Percentiles rank a stretch among this genome's conserved stretches.
Evolutionary conservation across 495 filamentous ascomycete species (phyloP).

Genomic region (Niebla homalea): DNA sequence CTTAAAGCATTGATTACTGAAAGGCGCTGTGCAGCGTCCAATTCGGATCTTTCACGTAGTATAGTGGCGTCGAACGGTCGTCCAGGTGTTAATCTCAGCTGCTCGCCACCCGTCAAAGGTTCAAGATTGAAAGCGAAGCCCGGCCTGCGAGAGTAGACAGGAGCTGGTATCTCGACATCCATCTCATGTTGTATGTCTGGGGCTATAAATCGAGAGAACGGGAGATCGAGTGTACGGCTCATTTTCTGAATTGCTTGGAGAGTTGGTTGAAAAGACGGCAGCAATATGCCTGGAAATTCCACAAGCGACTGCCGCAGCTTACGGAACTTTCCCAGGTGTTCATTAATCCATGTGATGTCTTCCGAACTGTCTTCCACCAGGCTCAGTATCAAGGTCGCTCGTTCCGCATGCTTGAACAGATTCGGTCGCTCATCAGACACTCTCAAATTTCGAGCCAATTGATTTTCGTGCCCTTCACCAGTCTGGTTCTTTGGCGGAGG

Average conservation of each 20-base stretch:
- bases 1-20: slow-evolving; percentile 45
- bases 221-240: slow-evolving; percentile 34
- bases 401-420: slow-evolving; percentile 18
- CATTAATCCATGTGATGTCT: slow-evolving; percentile 18
- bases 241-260: slow-evolving; percentile 52
- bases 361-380: slow-evolving; percentile 16
- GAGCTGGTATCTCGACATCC: slow-evolving; percentile 28
- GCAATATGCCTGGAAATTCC: slow-evolving; percentile 58
- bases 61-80: slow-evolving; percentile 26
- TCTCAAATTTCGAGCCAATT: slow-evolving; percentile 8
- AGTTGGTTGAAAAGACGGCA: slow-evolving; percentile 53
- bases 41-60: slow-evolving; percentile 31
- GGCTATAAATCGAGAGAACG: slow-evolving; percentile 47
- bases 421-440: slow-evolving; percentile 12
- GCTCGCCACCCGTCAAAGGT: slow-evolving; percentile 28
- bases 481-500: slow-evolving; percentile 1
- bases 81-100: slow-evolving; percentile 24
- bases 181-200: slow-evolving; percentile 19
- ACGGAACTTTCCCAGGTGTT: slow-evolving; percentile 12
- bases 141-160: slow-evolving; percentile 35
- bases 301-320: slow-evolving; percentile 32
- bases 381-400: slow-evolving; percentile 17
- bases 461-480: slow-evolving; percentile 9
- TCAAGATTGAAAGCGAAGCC: slow-evolving; percentile 42
- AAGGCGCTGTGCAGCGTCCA: slow-evolving; percentile 45